Conservation (phyloP, 169 alveolate species). For the Cryptosporidium ubiquitum region DNA sequence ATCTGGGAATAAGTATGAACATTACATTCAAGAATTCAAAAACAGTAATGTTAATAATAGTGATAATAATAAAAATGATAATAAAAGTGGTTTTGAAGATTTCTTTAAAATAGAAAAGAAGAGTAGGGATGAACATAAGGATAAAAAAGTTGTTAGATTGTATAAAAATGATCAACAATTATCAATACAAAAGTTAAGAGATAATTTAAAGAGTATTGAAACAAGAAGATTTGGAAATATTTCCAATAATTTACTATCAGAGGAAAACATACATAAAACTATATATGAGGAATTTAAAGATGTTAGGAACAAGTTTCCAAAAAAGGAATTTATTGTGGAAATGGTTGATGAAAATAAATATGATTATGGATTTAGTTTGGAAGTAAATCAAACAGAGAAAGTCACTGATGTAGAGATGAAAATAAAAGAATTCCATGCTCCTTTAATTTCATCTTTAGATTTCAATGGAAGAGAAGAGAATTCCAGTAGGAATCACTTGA, state of each 20-base stretch:
- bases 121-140: neutral
- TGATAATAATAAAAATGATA: neutral
- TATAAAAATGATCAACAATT: neutral
- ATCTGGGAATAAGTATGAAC: neutral
- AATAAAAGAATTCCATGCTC: neutral
- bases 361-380: constrained; percentile 10
- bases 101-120: neutral
- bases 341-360: neutral
- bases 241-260: neutral
- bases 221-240: neutral
- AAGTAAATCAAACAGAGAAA: neutral
- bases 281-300: neutral
- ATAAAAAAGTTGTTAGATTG: neutral
- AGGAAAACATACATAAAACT: neutral
- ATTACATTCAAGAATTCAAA: no score
- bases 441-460: neutral
- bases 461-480: neutral
- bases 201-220: neutral
- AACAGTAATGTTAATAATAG: no score
- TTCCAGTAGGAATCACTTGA: neutral
- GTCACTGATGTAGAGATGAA: neutral
- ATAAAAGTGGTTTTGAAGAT: neutral
- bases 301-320: neutral
- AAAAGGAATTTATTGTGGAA: neutral
- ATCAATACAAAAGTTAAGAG: neutral